A percentile compares a stretch with the other conserved stretches of the same genome.
phyloP scores from a whole-genome alignment of 75 land plant species.

The Pseudotsuga menziesii region DNA sequence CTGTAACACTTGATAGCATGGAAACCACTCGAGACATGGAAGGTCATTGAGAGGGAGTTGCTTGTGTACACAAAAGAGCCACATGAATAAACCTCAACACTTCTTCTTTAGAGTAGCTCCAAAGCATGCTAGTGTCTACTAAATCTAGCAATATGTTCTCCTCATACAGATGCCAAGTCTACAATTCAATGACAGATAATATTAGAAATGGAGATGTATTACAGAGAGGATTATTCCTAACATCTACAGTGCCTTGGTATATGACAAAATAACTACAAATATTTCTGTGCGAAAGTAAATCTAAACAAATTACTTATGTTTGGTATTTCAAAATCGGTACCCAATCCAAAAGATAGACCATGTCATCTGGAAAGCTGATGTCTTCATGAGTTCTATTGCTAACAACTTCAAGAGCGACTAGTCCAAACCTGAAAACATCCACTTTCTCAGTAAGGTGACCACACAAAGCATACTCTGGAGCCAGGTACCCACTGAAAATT shows the following conservation, averaged over 20 bases:
- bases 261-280: background rate
- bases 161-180: constrained; percentile 24
- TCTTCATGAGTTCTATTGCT: constrained; percentile 9
- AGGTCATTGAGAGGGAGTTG: constrained; percentile 12
- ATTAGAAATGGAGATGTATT: background rate
- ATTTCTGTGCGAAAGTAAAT: background rate
- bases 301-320: background rate
- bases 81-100: constrained; percentile 14
- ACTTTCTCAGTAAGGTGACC: constrained; percentile 35
- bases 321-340: background rate
- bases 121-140: constrained; percentile 3
- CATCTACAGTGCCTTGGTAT: background rate
- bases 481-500: constrained; percentile 29
- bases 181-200: constrained; percentile 4
- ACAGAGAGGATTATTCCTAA: background rate
- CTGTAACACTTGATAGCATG: constrained; percentile 11
- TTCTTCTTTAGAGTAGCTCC: constrained; percentile 14
- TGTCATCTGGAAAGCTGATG: background rate
- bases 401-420: constrained; percentile 28
- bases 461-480: constrained; percentile 45
- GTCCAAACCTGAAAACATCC: constrained; percentile 44
- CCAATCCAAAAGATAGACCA: constrained; percentile 5
- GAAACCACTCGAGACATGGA: constrained; percentile 21
- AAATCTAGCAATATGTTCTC: constrained; percentile 16
- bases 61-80: constrained; percentile 24